A percentile compares a stretch with the other conserved stretches of the same genome.
Conservation (phyloP, 768 basidiomycete genomes). For the Tricholomella constricta region DNA sequence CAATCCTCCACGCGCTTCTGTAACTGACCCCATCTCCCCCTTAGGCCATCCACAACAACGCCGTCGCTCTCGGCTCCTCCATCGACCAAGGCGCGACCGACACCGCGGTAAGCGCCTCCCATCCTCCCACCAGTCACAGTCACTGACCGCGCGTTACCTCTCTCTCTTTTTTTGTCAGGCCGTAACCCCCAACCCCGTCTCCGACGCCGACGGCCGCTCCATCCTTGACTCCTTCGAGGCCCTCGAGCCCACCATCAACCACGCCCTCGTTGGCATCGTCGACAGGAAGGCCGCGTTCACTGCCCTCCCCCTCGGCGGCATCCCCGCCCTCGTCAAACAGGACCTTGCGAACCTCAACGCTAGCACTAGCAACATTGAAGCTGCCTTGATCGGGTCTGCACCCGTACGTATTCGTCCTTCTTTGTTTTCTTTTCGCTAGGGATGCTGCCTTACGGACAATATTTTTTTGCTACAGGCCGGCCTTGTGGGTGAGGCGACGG, state of each 20-base stretch:
- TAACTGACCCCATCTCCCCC: background rate
- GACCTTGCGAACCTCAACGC: slow-evolving; percentile 30
- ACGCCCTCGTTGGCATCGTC: slow-evolving; percentile 26
- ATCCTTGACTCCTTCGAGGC: slow-evolving; percentile 25
- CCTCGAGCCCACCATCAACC: slow-evolving; percentile 28
- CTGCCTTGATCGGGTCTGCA: slow-evolving; percentile 19
- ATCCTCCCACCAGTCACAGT: background rate
- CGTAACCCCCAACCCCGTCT: slow-evolving; percentile 22
- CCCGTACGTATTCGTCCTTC: slow-evolving; percentile 24
- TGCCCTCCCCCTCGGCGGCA: slow-evolving; percentile 31
- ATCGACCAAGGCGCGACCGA: slow-evolving; percentile 30
- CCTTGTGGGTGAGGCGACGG: slow-evolving; percentile 19
- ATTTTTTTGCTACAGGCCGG: slow-evolving; percentile 23
- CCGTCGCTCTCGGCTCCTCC: slow-evolving; percentile 20
- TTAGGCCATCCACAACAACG: slow-evolving; percentile 34
- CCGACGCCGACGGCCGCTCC: slow-evolving; percentile 22
- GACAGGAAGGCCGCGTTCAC: slow-evolving; percentile 28
- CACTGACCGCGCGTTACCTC: background rate
- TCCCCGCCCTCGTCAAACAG: slow-evolving; percentile 30
- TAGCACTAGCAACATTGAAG: slow-evolving; percentile 23
- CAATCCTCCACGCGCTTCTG: background rate
- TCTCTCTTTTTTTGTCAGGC: too few relatives aligned
- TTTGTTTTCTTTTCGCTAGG: background rate
- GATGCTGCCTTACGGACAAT: background rate
- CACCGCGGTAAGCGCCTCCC: slow-evolving; percentile 20